A percentile compares a stretch with the other conserved stretches of the same genome.
Conservation (phyloP, 1,139 yeast species). For the Saccharomycopsis crataegensis region DNA sequence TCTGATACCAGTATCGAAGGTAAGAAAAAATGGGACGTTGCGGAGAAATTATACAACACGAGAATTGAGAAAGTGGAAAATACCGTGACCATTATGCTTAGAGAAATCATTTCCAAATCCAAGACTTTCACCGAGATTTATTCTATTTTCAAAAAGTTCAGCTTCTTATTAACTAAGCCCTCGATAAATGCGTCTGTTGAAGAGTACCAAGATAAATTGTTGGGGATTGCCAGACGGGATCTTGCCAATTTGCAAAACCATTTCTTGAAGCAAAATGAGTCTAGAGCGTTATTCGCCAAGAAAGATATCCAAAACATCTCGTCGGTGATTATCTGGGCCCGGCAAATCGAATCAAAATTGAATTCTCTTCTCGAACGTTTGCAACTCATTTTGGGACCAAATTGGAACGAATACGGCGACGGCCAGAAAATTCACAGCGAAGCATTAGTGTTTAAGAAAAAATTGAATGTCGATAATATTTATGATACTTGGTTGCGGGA, state of each 20-base stretch:
- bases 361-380: constrained; percentile 35
- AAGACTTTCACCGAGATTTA: constrained; percentile 43
- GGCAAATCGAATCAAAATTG: constrained; percentile 40
- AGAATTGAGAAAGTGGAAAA: constrained; percentile 40
- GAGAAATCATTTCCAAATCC: constrained; percentile 33
- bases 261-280: constrained; percentile 32
- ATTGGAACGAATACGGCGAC: constrained; percentile 70
- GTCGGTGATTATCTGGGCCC: constrained; percentile 43
- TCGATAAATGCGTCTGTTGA: constrained; percentile 46
- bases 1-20: constrained; percentile 33
- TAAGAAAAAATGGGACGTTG: constrained; percentile 32
- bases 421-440: constrained; percentile 59
- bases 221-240: constrained; percentile 41
- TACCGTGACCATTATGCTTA: constrained; percentile 35
- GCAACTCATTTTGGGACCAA: constrained; percentile 53
- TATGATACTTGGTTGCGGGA: constrained; percentile 44
- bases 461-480: constrained; percentile 37
- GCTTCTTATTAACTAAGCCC: constrained; percentile 41
- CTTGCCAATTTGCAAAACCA: constrained; percentile 35
- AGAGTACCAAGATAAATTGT: constrained; percentile 45
- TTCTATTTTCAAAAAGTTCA: constrained; percentile 40
- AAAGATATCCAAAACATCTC: constrained; percentile 43
- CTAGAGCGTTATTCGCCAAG: constrained; percentile 30
- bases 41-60: constrained; percentile 36
- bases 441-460: constrained; percentile 37